Percentiles rank a stretch among this genome's conserved stretches.
Evolutionary conservation across 1,139 yeast species (phyloP).

Genomic region (Candida tropicalis): DNA sequence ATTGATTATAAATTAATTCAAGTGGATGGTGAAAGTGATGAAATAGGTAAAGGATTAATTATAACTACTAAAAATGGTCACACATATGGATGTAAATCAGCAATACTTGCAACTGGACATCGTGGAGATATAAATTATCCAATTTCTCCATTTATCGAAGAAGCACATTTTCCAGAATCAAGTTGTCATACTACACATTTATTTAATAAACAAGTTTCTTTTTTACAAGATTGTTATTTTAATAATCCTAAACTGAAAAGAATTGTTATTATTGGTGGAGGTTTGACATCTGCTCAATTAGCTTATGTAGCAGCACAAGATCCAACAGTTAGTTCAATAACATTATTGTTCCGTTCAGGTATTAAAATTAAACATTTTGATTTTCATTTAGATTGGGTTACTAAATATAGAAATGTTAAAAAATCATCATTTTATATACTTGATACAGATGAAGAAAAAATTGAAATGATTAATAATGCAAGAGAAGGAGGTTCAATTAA

Average conservation of each 20-base stretch:
- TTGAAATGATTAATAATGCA: slow-evolving; percentile 44
- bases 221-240: slow-evolving; percentile 20
- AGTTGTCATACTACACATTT: slow-evolving; percentile 50
- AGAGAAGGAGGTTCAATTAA: slow-evolving; percentile 53
- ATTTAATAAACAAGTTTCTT: slow-evolving; percentile 29
- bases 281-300: slow-evolving; percentile 52
- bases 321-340: slow-evolving; percentile 33
- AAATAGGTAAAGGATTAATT: slow-evolving; percentile 33
- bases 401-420: slow-evolving; percentile 48
- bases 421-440: slow-evolving; percentile 46
- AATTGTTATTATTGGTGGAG: slow-evolving; percentile 50
- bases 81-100: slow-evolving; percentile 35
- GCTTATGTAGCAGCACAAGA: slow-evolving; percentile 39
- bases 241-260: slow-evolving; percentile 19
- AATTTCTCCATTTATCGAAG: slow-evolving; percentile 24
- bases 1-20: slow-evolving; percentile 33
- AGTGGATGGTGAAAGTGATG: slow-evolving; percentile 26
- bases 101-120: slow-evolving; percentile 47
- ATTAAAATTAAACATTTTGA: slow-evolving; percentile 52
- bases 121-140: slow-evolving; percentile 42
- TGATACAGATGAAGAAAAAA: slow-evolving; percentile 46
- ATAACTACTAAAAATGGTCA: slow-evolving; percentile 30
- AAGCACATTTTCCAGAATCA: slow-evolving; percentile 27
- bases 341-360: slow-evolving; percentile 41
- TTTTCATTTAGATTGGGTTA: slow-evolving; percentile 56